These are phyloP conservation scores for Salvia splendens DNA, from an alignment of 257 asterid genomes.

Conservation along the genomic window DNA sequence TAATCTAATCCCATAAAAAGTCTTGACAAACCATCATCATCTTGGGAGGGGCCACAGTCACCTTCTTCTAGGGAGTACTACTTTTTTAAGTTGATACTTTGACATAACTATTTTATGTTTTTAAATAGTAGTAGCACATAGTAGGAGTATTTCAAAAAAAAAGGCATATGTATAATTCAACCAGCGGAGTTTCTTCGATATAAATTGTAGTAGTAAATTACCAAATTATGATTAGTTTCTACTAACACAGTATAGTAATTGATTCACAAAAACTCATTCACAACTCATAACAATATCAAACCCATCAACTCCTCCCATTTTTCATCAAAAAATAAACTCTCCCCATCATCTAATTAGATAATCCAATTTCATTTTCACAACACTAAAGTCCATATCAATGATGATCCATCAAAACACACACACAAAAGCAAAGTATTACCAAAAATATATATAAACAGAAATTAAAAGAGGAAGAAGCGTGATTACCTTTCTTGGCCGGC, in stretches of 20 bases:
- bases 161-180: no score
- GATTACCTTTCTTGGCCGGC: slow-evolving; percentile 89
- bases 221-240: background rate
- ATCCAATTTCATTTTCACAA: background rate
- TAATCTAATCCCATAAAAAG: background rate
- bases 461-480: background rate
- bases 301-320: background rate
- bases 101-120: no score
- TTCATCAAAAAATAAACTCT: background rate
- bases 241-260: background rate
- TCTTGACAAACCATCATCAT: slow-evolving; percentile 1
- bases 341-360: background rate
- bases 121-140: no score
- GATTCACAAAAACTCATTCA: background rate
- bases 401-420: background rate
- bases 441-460: background rate
- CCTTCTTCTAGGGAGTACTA: background rate
- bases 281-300: background rate
- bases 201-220: no score
- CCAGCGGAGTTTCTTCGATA: no score
- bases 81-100: background rate
- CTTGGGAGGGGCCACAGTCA: background rate
- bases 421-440: background rate
- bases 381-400: background rate
- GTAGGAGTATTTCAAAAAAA: no score